These are phyloP conservation scores for Vinca minor DNA, from an alignment of 257 asterid genomes.

Conservation along the genomic window DNA sequence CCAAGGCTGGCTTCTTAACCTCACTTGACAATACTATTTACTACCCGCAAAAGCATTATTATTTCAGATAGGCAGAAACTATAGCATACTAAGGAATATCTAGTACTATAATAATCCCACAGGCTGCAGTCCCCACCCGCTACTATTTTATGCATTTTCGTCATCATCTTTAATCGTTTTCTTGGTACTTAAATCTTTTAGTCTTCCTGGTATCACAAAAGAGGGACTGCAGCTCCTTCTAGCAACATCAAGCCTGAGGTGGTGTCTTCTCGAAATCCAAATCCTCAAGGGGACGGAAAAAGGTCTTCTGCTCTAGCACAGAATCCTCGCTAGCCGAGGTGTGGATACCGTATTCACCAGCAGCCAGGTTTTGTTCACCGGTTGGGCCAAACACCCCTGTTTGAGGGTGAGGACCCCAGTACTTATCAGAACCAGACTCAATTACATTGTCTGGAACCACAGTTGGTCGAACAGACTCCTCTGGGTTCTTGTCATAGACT, in stretches of 20 bases:
- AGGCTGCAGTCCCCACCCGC: not conserved
- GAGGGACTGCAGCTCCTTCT: slow-evolving; percentile 4
- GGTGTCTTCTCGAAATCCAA: slow-evolving; percentile 80
- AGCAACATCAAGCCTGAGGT: not conserved
- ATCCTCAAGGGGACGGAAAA: slow-evolving; percentile 81
- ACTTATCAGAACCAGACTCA: slow-evolving; percentile 34
- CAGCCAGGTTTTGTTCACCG: slow-evolving; percentile 16
- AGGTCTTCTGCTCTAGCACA: slow-evolving; percentile 70
- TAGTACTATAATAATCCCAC: not conserved
- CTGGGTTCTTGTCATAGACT: slow-evolving; percentile 71
- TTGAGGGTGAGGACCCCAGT: slow-evolving; percentile 83
- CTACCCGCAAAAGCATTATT: not conserved
- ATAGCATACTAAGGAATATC: not conserved
- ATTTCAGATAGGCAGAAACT: not conserved
- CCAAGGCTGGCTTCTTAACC: not conserved
- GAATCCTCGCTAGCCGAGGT: slow-evolving; percentile 23
- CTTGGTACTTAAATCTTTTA: not conserved
- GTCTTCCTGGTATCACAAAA: not conserved
- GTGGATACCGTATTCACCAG: slow-evolving; percentile 12
- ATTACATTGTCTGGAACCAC: slow-evolving; percentile 59
- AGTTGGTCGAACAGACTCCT: slow-evolving; percentile 38
- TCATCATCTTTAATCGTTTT: not conserved
- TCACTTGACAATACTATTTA: not conserved
- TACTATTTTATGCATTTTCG: not conserved
- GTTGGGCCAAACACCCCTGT: slow-evolving; percentile 85